Evolutionary conservation across 2,329 filamentous ascomycete genomes (phyloP), one percentile per base, ranked within the genome.

Genomic region (Trichoderma oligosporum): DNA sequence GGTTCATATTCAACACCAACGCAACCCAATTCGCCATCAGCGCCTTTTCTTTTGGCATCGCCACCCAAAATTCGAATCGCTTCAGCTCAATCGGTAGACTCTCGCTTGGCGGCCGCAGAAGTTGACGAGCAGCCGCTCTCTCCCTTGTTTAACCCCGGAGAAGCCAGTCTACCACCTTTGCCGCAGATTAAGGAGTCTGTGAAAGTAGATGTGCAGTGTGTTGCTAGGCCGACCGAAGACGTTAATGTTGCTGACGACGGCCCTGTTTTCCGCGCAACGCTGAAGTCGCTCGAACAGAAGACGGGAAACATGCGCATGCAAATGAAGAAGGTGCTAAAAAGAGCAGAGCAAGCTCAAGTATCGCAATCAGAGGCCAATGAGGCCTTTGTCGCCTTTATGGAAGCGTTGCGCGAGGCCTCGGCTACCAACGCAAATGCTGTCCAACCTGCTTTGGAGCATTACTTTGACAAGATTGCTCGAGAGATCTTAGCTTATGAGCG

Each of bases 261-360:
- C 0, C 94, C 95, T 0, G 80, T 99, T 1, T 99, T 99, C 74
- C 85, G 95, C 61, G 95, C 94, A 16, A 97, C 94, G 0, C 95
- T 99, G 80, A 97, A 97, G 71, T 88, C 92, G 0, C 76, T 97
- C 25, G 94, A 99, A 72, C 92, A 96, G 68, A 97, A 96, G 77
- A 99, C 93, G 0, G 90, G 91, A 41, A 95, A 89, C 65, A 94
- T 99, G 89, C 87, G 92, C 58, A 80, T 83, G 20, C 89, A 93
- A 64, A 97, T 97, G 85, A 99, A 99, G 73, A 95, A 94, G 68
- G 89, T 99, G 7, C 77, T 99, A 64, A 95, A 94, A 70, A 90
- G 87, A 67, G 94, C 94, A n/a, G 94, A 97, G 68, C 86, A 90
- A 6, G 92, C 91, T 14, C 83, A 95, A 64, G 76, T 83, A 53